Evolutionary conservation across 768 basidiomycete species (phyloP).

Genomic region (Auriscalpium vulgare): DNA sequence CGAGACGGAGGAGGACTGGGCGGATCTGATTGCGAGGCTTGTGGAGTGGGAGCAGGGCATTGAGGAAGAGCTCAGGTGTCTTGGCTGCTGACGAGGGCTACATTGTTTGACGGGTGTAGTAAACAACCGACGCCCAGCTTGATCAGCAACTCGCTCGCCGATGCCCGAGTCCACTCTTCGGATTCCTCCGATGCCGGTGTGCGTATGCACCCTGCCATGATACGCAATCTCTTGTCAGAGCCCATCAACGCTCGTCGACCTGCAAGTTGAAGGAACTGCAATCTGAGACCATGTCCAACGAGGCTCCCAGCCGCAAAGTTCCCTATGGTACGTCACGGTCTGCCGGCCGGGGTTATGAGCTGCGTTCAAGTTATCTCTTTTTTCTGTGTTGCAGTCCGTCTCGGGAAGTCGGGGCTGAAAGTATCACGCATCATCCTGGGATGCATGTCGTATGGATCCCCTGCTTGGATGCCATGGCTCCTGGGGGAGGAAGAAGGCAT

Average conservation of each 20-base stretch:
- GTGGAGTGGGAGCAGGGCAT: constrained; percentile 46
- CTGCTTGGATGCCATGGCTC: constrained; percentile 49
- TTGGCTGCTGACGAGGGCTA: no score
- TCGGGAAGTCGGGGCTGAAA: constrained; percentile 43
- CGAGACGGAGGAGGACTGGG: constrained; percentile 45
- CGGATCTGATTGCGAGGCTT: constrained; percentile 37
- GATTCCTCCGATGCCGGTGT: no score
- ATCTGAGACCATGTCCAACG: no score
- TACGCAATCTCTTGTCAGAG: no score
- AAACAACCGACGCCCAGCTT: no score
- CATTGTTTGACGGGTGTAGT: no score
- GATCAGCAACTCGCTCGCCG: no score
- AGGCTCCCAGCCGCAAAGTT: background rate
- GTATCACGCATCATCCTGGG: constrained; percentile 46
- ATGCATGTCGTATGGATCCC: constrained; percentile 36
- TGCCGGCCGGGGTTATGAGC: background rate
- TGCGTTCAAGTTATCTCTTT: background rate
- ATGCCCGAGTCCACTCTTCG: no score
- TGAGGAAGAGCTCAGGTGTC: constrained; percentile 32
- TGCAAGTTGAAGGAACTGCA: no score
- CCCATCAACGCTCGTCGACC: no score
- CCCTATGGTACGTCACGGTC: background rate
- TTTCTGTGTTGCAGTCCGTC: constrained; percentile 24
- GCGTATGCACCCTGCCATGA: no score
- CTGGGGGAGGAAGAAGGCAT: constrained; percentile 37